These are phyloP conservation scores for Wallacemonas sp. DNA, from an alignment of 208 protist genomes.

Conservation along the genomic window DNA sequence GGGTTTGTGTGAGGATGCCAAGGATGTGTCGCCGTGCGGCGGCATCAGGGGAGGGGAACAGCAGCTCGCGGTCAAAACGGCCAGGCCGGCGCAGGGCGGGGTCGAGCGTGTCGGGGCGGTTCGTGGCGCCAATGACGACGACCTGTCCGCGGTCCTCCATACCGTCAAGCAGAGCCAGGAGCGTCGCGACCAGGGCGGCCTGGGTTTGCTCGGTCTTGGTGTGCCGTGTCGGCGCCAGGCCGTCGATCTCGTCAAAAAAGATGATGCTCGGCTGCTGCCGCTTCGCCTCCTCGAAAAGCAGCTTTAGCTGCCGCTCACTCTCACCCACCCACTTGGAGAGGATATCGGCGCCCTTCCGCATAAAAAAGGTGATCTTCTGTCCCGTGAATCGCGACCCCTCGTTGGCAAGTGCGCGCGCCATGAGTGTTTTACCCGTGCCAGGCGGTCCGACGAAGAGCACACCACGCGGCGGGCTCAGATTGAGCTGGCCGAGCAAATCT, in stretches of 20 bases:
- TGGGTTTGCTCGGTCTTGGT: constrained; percentile 81
- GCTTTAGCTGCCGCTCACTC: constrained; percentile 95
- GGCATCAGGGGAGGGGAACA: constrained; percentile 76
- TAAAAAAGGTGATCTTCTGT: constrained; percentile 95
- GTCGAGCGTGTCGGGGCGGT: constrained; percentile 96
- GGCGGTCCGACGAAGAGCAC: constrained; percentile 99
- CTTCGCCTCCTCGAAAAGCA: constrained; percentile 97
- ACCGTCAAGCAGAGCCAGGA: constrained; percentile 96
- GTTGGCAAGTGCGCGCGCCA: constrained; percentile 99
- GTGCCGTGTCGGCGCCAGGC: constrained; percentile 87
- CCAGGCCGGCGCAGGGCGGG: constrained; percentile 95
- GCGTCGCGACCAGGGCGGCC: constrained; percentile 82
- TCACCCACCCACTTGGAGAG: constrained; percentile 99
- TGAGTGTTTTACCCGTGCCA: constrained; percentile 99
- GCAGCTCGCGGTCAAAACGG: constrained; percentile 97
- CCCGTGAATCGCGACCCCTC: constrained; percentile 93
- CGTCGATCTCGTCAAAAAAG: constrained; percentile 99
- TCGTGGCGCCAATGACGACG: constrained; percentile 96
- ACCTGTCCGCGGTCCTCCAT: constrained; percentile 91
- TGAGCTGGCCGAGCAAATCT: constrained; percentile 50
- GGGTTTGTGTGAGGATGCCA: constrained; percentile 97
- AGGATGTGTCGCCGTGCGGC: constrained; percentile 85
- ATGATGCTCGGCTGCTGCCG: constrained; percentile 96
- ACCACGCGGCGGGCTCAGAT: constrained; percentile 91
- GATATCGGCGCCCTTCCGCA: constrained; percentile 96